Evolutionary conservation across 768 basidiomycete genomes (phyloP).

Genomic region (Macrolepiota fuliginosa): DNA sequence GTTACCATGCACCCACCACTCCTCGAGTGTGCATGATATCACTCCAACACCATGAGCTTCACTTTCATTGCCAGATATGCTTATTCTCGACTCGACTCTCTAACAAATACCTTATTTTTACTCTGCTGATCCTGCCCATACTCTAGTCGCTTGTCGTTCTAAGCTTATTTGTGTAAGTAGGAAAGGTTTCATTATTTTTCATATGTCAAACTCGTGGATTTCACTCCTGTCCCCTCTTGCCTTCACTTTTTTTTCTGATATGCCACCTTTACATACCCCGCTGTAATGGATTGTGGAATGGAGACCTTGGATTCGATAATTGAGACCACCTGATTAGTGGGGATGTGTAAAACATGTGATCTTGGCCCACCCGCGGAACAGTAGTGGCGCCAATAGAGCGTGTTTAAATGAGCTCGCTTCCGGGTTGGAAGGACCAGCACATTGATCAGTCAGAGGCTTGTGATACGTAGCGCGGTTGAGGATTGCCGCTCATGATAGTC

Average conservation of each 20-base stretch:
- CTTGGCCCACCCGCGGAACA: neutral
- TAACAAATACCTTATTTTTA: neutral
- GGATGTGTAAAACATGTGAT: neutral
- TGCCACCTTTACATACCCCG: slow-evolving; percentile 2
- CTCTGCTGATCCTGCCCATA: neutral
- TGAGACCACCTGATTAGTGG: neutral
- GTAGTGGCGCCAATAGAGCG: neutral
- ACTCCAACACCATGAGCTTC: neutral
- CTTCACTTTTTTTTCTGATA: neutral
- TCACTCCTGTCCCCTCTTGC: neutral
- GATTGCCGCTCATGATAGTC: neutral
- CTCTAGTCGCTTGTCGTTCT: slow-evolving; percentile 1
- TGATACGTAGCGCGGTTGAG: slow-evolving; percentile 2
- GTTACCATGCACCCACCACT: neutral
- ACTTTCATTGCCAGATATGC: neutral
- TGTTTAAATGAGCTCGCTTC: neutral
- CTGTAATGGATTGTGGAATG: slow-evolving; percentile 2
- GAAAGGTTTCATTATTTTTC: slow-evolving; percentile 3
- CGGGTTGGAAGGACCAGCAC: neutral
- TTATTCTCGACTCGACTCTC: neutral
- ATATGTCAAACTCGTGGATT: neutral
- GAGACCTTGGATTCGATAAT: neutral
- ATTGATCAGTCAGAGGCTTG: neutral
- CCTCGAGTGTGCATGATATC: neutral
- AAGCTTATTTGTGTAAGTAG: slow-evolving; percentile 11